Evolutionary conservation across 2,329 filamentous ascomycete species (phyloP).

Genomic region (Acrocalymma vagum): DNA sequence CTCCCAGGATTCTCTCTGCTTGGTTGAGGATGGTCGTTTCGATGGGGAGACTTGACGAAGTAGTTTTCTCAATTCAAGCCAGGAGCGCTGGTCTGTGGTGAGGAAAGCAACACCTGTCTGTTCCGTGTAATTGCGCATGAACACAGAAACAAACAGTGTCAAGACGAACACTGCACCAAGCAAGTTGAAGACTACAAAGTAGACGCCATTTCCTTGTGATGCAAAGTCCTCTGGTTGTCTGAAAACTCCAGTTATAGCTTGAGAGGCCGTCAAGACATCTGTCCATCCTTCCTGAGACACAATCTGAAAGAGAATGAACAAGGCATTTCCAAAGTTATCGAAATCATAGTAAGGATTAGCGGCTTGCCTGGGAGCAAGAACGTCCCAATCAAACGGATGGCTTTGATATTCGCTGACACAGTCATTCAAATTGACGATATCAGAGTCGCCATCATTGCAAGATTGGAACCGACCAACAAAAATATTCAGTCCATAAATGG

Average conservation of each 20-base stretch:
- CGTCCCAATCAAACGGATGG: conserved; percentile 81
- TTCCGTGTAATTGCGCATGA: conserved; percentile 99
- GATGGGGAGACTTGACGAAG: conserved; percentile 93
- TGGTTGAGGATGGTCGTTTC: conserved; percentile 84
- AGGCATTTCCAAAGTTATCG: conserved; percentile 89
- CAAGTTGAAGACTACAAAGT: conserved; percentile 96
- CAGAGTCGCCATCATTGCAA: conserved; percentile 77
- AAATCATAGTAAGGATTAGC: conserved; percentile 89
- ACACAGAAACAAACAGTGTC: conserved; percentile 97
- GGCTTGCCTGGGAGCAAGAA: conserved; percentile 83
- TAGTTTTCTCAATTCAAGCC: conserved; percentile 93
- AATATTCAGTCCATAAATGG: conserved; percentile 92
- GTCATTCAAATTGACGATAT: conserved; percentile 68
- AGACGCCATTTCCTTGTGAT: conserved; percentile 85
- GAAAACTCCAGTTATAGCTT: conserved; percentile 80
- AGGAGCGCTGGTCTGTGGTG: conserved; percentile 94
- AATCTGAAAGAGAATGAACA: conserved; percentile 98
- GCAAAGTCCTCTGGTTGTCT: conserved; percentile 75
- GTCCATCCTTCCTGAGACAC: conserved; percentile 98
- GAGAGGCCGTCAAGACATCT: conserved; percentile 86
- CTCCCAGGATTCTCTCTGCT: conserved; percentile 77
- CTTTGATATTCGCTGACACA: conserved; percentile 87
- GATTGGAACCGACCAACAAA: conserved; percentile 82
- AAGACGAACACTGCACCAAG: conserved; percentile 95
- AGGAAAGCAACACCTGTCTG: conserved; percentile 97